Base-by-base conservation (phyloP, 2,329 filamentous ascomycete species). In the Calonectria pseudoturangicola region DNA sequence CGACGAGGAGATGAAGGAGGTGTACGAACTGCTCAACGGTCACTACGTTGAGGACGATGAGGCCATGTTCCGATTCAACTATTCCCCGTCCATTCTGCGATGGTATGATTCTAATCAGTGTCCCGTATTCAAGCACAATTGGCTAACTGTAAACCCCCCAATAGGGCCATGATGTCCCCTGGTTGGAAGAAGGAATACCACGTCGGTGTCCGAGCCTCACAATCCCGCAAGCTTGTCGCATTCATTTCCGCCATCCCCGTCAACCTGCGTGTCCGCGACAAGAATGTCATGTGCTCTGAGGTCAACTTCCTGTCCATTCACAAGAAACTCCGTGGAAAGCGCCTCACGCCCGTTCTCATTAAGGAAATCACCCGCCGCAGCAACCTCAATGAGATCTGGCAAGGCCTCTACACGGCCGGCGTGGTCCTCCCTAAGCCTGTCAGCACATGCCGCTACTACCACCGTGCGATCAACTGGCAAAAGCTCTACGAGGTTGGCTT, bases 221-320 rank as follows among this genome's bases (percentile, higher is more conserved):
- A 94, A 77, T 97, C 95, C 48, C 91, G 92, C 80, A 97, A 96
- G 82, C 92, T 99, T 18, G 95, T 98, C 65, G 97, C 96, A 69
- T 98, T 98, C 85, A 98, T 99, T 82, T 97, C 95, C 48, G 97
- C 95, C 78, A 94, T 98, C 56, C 97, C 97, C 1, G 93, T 97
- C 73, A 90, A 93, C 76, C 88, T 99, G 70, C 92, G 93, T 66
- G 92, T 99, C 51, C 94, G 96, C 75, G 88, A 93, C 72, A 94
- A 94, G 72, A 86, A 90, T 70, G 86, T 99, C 73, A 91, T 92
- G 74, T 93, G 94, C 77, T 95, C 94, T 62, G 97, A 99, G 84
- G 97, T 99, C 86, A 99, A 99, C 88, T 99, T 98, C 86, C 92
- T 99, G 77, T 98, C 96, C 81, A 93, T 99, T 68, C 97, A 99